Evolutionary conservation across 305 asterid genomes (phyloP).

Genomic region (Solanum hybrid): DNA sequence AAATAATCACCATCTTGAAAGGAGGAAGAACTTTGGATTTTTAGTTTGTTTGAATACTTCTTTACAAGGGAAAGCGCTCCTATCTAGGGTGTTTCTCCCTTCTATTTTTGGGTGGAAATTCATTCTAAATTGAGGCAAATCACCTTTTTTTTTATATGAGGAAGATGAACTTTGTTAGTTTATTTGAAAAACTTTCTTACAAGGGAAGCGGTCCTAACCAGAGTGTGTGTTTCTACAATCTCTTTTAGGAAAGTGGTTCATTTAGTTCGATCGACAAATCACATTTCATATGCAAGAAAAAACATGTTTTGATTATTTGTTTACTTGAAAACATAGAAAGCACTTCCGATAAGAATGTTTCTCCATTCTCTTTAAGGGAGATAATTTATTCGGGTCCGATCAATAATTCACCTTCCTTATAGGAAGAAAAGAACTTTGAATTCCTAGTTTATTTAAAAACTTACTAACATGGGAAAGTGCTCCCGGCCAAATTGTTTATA

Average conservation of each 20-base stretch:
- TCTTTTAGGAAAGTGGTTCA: not conserved
- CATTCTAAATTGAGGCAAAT: not conserved
- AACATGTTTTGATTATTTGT: too few relatives aligned
- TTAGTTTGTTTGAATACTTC: not conserved
- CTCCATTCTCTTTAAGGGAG: not conserved
- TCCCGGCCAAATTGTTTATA: not conserved
- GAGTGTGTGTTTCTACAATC: not conserved
- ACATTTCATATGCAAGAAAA: not conserved
- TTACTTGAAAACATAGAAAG: too few relatives aligned
- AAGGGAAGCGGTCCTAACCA: not conserved
- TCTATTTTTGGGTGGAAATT: not conserved
- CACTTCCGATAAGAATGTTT: not conserved
- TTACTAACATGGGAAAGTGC: not conserved
- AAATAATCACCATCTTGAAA: not conserved
- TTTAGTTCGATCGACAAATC: not conserved
- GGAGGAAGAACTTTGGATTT: not conserved
- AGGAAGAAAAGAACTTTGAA: not conserved
- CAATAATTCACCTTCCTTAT: not conserved
- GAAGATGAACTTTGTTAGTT: not conserved
- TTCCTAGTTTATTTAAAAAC: not conserved
- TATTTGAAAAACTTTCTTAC: not conserved
- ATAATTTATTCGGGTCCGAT: not conserved
- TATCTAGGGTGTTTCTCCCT: not conserved
- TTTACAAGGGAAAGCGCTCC: not conserved
- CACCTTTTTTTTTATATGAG: not conserved